Conservation (phyloP, 331 rosid species). For the Rhamnella rubrinervis region DNA sequence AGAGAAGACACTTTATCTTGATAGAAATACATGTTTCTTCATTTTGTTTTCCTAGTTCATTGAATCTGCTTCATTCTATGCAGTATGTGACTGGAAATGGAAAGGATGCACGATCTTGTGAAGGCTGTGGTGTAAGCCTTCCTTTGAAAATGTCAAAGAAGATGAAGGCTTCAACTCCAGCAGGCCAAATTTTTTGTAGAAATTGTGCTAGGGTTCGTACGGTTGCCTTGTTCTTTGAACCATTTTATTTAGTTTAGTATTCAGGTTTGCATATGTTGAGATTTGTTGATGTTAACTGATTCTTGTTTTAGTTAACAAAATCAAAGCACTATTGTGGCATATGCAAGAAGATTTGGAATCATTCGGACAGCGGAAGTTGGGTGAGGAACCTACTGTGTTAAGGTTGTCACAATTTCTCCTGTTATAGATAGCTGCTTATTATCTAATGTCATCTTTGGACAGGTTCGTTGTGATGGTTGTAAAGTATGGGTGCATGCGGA, state of each 20-base stretch:
- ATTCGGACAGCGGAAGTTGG: constrained; percentile 98
- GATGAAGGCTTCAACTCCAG: constrained; percentile 46
- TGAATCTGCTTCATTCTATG: constrained; percentile 27
- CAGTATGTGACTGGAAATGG: constrained; percentile 61
- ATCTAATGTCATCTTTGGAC: constrained; percentile 27
- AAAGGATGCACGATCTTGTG: constrained; percentile 58
- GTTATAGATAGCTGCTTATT: constrained; percentile 11
- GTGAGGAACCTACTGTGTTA: constrained; percentile 50
- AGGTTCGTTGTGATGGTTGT: constrained; percentile 99
- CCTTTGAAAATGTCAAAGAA: constrained; percentile 62
- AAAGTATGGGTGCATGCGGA: constrained; percentile 99
- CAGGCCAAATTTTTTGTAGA: constrained; percentile 70
- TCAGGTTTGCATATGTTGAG: not conserved
- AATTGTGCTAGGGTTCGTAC: constrained; percentile 82
- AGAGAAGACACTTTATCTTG: constrained; percentile 2
- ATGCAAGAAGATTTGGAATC: constrained; percentile 92
- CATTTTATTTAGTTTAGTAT: constrained; percentile 13
- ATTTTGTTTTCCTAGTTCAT: constrained; percentile 15
- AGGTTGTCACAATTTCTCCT: not conserved
- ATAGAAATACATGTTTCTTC: constrained; percentile 3
- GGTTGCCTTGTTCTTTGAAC: constrained; percentile 24
- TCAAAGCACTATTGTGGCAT: constrained; percentile 95
- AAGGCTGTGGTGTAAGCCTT: constrained; percentile 71
- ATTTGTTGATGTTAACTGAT: constrained; percentile 10
- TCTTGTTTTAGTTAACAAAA: constrained; percentile 65